Percentiles rank a stretch among this genome's conserved stretches.
phyloP scores from a whole-genome alignment of 495 filamentous ascomycete species.

The Trichoderma asperelloides region DNA sequence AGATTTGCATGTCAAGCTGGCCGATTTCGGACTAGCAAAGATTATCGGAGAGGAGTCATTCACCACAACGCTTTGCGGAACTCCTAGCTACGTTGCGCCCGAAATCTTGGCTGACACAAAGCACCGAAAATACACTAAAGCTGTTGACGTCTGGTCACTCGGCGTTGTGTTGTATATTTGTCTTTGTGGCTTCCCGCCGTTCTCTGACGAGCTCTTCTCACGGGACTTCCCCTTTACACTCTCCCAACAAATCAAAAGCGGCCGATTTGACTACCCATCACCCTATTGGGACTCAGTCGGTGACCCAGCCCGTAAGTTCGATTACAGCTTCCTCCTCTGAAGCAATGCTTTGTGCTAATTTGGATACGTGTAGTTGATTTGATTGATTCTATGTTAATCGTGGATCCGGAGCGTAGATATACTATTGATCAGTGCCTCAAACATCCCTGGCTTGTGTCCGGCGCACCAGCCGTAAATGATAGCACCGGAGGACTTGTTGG shows the following conservation, averaged over 20 bases:
- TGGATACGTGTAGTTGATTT: slow-evolving; percentile 52
- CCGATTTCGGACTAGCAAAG: slow-evolving; percentile 96
- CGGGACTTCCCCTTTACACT: slow-evolving; percentile 76
- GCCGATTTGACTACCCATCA: slow-evolving; percentile 86
- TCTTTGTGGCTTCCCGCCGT: slow-evolving; percentile 94
- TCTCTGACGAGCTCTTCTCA: slow-evolving; percentile 84
- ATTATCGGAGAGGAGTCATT: slow-evolving; percentile 99
- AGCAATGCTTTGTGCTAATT: slow-evolving; percentile 14
- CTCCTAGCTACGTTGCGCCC: slow-evolving; percentile 91
- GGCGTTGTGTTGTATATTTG: slow-evolving; percentile 99
- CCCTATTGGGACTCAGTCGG: slow-evolving; percentile 96
- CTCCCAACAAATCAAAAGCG: slow-evolving; percentile 82
- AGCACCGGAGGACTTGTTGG: slow-evolving; percentile 90
- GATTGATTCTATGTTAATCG: slow-evolving; percentile 90
- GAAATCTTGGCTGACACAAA: slow-evolving; percentile 78
- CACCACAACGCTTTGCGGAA: slow-evolving; percentile 94
- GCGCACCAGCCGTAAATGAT: slow-evolving; percentile 52
- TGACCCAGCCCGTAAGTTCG: slow-evolving; percentile 60
- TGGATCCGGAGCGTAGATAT: slow-evolving; percentile 72
- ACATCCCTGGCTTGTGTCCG: slow-evolving; percentile 77
- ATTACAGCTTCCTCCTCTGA: neutral
- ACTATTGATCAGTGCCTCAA: slow-evolving; percentile 84
- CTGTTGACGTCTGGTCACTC: slow-evolving; percentile 94
- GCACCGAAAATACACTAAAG: slow-evolving; percentile 82
- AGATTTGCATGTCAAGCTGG: slow-evolving; percentile 79